Evolutionary conservation across 148 eudicot genomes (phyloP), one percentile per base, ranked within the genome.

Genomic region (Fagopyrum esculentum): DNA sequence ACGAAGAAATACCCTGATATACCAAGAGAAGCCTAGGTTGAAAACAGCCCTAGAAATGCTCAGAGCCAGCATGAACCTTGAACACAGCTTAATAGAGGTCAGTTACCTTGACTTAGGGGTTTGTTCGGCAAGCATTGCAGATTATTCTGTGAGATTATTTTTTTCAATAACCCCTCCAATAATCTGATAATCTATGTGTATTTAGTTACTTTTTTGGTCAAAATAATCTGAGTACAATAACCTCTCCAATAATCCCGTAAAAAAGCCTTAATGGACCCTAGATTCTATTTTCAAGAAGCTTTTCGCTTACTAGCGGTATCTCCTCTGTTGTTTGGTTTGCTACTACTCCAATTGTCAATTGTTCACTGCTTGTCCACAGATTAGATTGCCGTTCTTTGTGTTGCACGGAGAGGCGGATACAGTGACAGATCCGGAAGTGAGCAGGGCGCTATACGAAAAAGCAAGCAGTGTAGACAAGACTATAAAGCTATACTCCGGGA

Each of bases 11-110:
- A 92, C 84, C 79, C 80, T 92, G 77, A 90, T 90, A 77, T 95
- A 95, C 76, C 99, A 95, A 81, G 85, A 85, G 82, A 95, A 89
- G 83, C 99, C 99, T 7, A 80, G 99, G 80, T 79, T 95, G 71
- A 95, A 92, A 81, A 95, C 99, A 59, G 99, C 99, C 40, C 85
- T 95, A 44, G 99, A 95, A 81, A 90, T 95, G 99, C 92, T 95
- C 51, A 85, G 99, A 87, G 88, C 99, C 57, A 95, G 99, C 86
- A 89, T 89, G 74, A 79, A 73, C 76, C 97, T 95, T 0, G 99
- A 95, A 79, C 88, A 86, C 46, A 90, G 89, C 83, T 88, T 95
- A 79, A 73, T 64, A 68, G 89, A 95, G 97, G 97, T 95, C 6
- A 60, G 47, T 73, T 30, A 40, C 15, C 26, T 22, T 22, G 26